phyloP scores from a whole-genome alignment of 768 basidiomycete genomes.

The Collybia sp. region DNA sequence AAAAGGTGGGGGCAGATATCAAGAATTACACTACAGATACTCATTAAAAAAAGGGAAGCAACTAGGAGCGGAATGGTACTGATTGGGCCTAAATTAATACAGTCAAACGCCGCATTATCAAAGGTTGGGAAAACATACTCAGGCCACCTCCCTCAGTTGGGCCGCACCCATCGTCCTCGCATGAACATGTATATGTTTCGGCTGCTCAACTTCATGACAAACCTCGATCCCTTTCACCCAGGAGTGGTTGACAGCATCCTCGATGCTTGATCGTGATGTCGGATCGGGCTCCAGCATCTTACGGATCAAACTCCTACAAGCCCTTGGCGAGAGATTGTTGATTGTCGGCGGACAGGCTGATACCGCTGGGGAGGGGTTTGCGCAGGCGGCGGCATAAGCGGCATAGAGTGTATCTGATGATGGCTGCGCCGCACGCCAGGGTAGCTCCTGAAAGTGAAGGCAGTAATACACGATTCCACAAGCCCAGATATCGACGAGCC shows the following conservation, averaged over 20 bases:
- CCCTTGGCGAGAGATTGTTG: conserved; percentile 83
- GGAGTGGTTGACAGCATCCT: conserved; percentile 71
- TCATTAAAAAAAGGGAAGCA: too few relatives aligned
- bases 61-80: too few relatives aligned
- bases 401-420: conserved; percentile 72
- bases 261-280: conserved; percentile 66
- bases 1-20: too few relatives aligned
- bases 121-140: neutral
- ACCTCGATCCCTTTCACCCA: conserved; percentile 85
- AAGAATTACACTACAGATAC: too few relatives aligned
- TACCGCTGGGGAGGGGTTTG: conserved; percentile 37
- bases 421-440: conserved; percentile 92
- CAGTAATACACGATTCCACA: conserved; percentile 98
- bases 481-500: conserved; percentile 97
- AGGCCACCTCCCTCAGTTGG: conserved; percentile 26
- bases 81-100: too few relatives aligned
- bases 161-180: conserved; percentile 56
- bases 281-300: conserved; percentile 97
- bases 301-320: conserved; percentile 78
- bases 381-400: conserved; percentile 62
- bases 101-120: too few relatives aligned
- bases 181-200: conserved; percentile 69
- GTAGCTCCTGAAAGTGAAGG: conserved; percentile 95
- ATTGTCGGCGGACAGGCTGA: conserved; percentile 64
- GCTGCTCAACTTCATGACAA: conserved; percentile 60